Evolutionary conservation across 2,329 filamentous ascomycete species (phyloP).

Genomic region (Trichoderma hamatum): DNA sequence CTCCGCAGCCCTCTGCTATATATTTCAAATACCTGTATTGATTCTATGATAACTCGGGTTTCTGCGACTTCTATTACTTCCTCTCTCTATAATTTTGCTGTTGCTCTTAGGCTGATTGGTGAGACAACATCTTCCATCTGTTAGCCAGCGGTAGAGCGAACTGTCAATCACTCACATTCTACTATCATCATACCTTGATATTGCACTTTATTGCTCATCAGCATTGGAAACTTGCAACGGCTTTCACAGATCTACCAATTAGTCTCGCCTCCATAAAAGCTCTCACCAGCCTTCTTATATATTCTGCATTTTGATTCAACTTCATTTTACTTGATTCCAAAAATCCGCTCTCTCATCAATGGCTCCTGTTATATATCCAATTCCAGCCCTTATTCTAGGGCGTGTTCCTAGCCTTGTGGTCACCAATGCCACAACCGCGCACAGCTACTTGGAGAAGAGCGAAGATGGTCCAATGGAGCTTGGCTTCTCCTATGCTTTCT

Average conservation of each 20-base stretch:
- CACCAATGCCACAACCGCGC: neutral
- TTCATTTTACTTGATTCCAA: too few species aligned
- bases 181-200: neutral
- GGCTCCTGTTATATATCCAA: neutral
- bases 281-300: neutral
- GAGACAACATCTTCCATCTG: neutral
- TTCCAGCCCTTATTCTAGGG: neutral
- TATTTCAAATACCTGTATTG: neutral
- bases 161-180: neutral
- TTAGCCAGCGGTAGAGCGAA: neutral
- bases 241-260: neutral
- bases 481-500: neutral
- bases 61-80: neutral
- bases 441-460: neutral
- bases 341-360: neutral
- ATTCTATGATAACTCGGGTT: neutral
- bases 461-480: neutral
- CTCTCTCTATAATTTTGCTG: neutral
- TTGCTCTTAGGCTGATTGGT: too few species aligned
- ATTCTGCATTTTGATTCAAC: neutral
- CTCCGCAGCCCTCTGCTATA: neutral
- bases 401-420: neutral
- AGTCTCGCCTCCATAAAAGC: neutral
- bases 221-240: neutral
- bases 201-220: neutral